A percentile compares a stretch with the other conserved stretches of the same genome.
These are phyloP conservation scores for Ramularia endophylla DNA, from an alignment of 2,329 filamentous ascomycete species.

Conservation along the genomic window DNA sequence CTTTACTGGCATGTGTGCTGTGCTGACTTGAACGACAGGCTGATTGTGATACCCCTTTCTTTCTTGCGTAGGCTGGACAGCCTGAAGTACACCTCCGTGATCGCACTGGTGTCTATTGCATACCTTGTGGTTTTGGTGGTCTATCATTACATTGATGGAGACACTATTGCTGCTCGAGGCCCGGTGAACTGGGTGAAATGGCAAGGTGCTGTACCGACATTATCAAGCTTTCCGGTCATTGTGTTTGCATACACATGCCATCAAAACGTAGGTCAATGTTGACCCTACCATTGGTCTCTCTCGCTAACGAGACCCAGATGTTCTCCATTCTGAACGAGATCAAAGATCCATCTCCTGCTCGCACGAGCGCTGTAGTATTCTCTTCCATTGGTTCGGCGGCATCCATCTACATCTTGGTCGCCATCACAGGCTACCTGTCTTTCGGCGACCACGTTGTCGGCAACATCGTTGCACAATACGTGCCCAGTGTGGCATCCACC, in stretches of 20 bases:
- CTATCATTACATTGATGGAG: slow-evolving; percentile 77
- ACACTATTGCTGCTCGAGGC: slow-evolving; percentile 67
- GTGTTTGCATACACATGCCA: slow-evolving; percentile 99
- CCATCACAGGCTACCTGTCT: slow-evolving; percentile 90
- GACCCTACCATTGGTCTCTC: background rate
- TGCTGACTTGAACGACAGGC: slow-evolving; percentile 44
- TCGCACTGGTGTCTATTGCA: slow-evolving; percentile 86
- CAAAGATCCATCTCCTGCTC: slow-evolving; percentile 70
- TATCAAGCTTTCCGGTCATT: slow-evolving; percentile 87
- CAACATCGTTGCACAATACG: slow-evolving; percentile 91
- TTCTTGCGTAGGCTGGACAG: slow-evolving; percentile 90
- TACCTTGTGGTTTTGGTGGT: slow-evolving; percentile 91
- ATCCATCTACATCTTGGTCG: slow-evolving; percentile 80
- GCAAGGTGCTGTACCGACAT: slow-evolving; percentile 68
- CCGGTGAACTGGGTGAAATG: slow-evolving; percentile 71
- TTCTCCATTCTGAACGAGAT: slow-evolving; percentile 98
- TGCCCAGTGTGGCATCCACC: slow-evolving; percentile 72
- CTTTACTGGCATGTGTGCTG: too few relatives aligned
- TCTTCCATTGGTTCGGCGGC: slow-evolving; percentile 87
- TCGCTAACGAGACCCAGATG: slow-evolving; percentile 57
- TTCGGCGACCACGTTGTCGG: slow-evolving; percentile 85
- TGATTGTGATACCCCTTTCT: slow-evolving; percentile 88
- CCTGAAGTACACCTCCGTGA: slow-evolving; percentile 91
- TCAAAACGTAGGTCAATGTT: slow-evolving; percentile 67
- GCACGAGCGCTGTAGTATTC: slow-evolving; percentile 71